Evolutionary conservation across 768 basidiomycete species (phyloP), one percentile per base, ranked within the genome.

Genomic region (Tylopilus sp.): DNA sequence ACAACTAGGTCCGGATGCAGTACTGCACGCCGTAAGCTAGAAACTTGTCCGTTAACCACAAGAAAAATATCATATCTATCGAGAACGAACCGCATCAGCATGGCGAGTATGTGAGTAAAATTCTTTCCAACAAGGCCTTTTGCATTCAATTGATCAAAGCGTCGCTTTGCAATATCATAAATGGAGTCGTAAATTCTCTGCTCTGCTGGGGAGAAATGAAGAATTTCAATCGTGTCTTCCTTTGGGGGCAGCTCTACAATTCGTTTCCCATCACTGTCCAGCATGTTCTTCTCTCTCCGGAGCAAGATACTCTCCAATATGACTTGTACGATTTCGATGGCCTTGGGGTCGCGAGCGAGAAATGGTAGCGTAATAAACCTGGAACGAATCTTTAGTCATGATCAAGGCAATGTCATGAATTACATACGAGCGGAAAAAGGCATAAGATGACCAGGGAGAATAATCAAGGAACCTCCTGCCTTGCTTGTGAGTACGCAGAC

Each of bases 291-390:
- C 69, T 98, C 95, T 56, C 95, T 80, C 13, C 95, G 80, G 8
- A 98, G 74, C 6, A 98, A 73, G 44, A 91, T 79, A 31, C 83
- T 91, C 67, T 95, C 92, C 17, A 98, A 76, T 53, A 98, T 94
- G 51, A 94, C 88, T 69, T 98, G 95, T 0, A 98, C 93, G 40
- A 98, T 86, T 61, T 95, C 92, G 43, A 98, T 87, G 0, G 92
- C 95, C 63, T 93, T 94, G 0, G 90, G 83, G 66, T 98, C 95
- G 33, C 84, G 86, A 40, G 86, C 87, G 48, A 95, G 77, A 73
- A 98, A 98, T 9, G 95, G 95, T 4, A 93, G 69, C 0, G 90
- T 95, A 52, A 97, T 90, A 62, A 95, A 94, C 20, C 90, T 92
- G 52, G 23, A 33, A 53, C 4, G 45, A 20, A 4, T 26, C 21